phyloP scores from a whole-genome alignment of 148 eudicot genomes.

The Vaccinium vitisidaea region DNA sequence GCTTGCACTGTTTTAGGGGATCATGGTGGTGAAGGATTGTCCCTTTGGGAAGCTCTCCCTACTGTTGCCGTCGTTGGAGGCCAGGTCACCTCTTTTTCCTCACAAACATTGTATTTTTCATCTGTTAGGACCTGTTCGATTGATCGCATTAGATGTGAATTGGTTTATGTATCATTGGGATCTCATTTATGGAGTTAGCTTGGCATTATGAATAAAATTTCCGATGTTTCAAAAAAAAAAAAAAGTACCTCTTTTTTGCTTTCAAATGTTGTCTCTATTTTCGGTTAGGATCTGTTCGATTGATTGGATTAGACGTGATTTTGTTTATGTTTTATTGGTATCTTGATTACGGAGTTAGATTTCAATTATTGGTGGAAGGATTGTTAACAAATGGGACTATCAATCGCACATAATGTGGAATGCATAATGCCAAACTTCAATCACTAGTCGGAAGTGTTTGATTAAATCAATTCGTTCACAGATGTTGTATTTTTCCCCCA shows the following conservation, averaged over 20 bases:
- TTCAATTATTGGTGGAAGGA: no score
- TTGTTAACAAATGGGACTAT: no score
- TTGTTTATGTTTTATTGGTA: no score
- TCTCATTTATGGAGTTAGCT: not conserved
- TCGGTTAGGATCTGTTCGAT: no score
- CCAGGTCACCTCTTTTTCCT: conserved; percentile 44
- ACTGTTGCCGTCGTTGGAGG: conserved; percentile 94
- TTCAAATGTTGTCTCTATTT: no score
- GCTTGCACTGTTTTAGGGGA: conserved; percentile 90
- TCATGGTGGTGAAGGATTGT: conserved; percentile 90
- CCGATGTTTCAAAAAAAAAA: not conserved
- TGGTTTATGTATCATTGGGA: not conserved
- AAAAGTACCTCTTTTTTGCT: not conserved
- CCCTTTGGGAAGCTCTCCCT: conserved; percentile 97
- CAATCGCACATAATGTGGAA: no score
- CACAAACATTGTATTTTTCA: not conserved
- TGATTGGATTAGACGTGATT: no score
- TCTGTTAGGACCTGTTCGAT: not conserved
- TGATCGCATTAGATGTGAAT: not conserved
- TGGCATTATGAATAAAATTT: not conserved
- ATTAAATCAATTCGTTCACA: no score
- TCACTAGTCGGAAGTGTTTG: no score
- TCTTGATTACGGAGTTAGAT: no score
- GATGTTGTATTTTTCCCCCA: no score
- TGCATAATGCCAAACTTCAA: no score